A percentile compares a stretch with the other conserved stretches of the same genome.
These are phyloP conservation scores for Globisporangium middletonii DNA, from an alignment of 352 stramenopile species.

Conservation along the genomic window DNA sequence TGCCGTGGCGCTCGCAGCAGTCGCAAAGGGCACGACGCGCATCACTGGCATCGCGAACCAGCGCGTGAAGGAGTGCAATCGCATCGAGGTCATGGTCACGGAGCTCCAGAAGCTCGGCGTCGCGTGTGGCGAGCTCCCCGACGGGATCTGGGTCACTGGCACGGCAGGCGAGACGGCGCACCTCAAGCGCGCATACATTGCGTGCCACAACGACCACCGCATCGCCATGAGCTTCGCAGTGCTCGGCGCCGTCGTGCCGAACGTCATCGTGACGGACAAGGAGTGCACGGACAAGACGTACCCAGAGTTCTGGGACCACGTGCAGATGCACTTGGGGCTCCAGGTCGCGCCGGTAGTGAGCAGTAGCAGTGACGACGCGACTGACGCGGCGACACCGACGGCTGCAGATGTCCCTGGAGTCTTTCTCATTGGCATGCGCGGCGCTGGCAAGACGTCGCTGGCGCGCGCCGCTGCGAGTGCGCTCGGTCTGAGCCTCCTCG, in stretches of 20 bases:
- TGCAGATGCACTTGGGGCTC: conserved; percentile 57
- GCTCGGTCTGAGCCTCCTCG: conserved; percentile 57
- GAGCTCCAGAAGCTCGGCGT: conserved; percentile 94
- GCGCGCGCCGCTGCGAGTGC: conserved; percentile 36
- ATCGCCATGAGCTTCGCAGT: conserved; percentile 98
- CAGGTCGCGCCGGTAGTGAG: conserved; percentile 33
- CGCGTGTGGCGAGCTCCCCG: conserved; percentile 58
- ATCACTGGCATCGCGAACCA: conserved; percentile 98
- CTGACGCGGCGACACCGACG: conserved; percentile 3
- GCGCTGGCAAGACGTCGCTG: conserved; percentile 80
- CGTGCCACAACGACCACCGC: conserved; percentile 96
- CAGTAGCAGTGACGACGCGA: not conserved
- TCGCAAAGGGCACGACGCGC: conserved; percentile 93
- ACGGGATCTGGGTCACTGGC: conserved; percentile 78
- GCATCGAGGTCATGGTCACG: conserved; percentile 97
- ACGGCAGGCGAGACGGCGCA: conserved; percentile 40
- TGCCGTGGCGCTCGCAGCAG: conserved; percentile 91
- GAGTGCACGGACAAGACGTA: conserved; percentile 98
- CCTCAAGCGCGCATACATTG: conserved; percentile 56
- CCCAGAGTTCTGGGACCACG: conserved; percentile 93
- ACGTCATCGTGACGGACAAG: conserved; percentile 96
- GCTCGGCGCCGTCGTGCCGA: conserved; percentile 84
- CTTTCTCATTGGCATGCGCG: conserved; percentile 87
- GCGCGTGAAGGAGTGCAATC: conserved; percentile 97
- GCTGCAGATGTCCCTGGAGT: conserved; percentile 28